These are phyloP conservation scores for Penicillium steckii DNA, from an alignment of 495 filamentous ascomycete species.

Conservation along the genomic window DNA sequence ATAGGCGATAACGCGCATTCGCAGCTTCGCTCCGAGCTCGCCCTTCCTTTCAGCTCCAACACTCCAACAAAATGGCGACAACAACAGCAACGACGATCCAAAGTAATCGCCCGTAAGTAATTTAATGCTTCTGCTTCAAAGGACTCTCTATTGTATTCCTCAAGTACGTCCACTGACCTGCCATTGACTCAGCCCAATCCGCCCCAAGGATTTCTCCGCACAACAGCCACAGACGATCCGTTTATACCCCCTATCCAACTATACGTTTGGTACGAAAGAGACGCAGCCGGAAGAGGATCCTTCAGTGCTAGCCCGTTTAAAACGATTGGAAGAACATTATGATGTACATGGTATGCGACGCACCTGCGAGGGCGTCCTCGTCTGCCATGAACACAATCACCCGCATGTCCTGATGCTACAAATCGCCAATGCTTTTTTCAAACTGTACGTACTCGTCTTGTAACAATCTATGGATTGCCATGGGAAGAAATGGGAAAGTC, in stretches of 20 bases:
- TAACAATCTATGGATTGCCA: no score
- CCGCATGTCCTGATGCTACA: constrained; percentile 98
- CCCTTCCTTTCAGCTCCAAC: not conserved
- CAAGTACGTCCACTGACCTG: constrained; percentile 1
- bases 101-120: constrained; percentile 62
- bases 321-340: constrained; percentile 93
- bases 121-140: no score
- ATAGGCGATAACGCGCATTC: constrained; percentile 20
- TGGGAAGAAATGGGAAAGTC: no score
- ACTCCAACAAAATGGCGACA: constrained; percentile 62
- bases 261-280: constrained; percentile 98
- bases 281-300: constrained; percentile 97
- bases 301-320: constrained; percentile 86
- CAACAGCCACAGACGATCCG: constrained; percentile 91
- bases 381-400: constrained; percentile 98
- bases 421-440: constrained; percentile 99
- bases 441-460: constrained; percentile 59
- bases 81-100: constrained; percentile 67
- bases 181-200: constrained; percentile 56
- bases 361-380: constrained; percentile 92
- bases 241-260: constrained; percentile 94
- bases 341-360: constrained; percentile 88
- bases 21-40: constrained; percentile 1
- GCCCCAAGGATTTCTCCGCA: constrained; percentile 78
- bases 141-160: not conserved